Percentiles rank a stretch among this genome's conserved stretches.
Evolutionary conservation across 2,329 filamentous ascomycete species (phyloP).

Genomic region (Fusarium nurragi): DNA sequence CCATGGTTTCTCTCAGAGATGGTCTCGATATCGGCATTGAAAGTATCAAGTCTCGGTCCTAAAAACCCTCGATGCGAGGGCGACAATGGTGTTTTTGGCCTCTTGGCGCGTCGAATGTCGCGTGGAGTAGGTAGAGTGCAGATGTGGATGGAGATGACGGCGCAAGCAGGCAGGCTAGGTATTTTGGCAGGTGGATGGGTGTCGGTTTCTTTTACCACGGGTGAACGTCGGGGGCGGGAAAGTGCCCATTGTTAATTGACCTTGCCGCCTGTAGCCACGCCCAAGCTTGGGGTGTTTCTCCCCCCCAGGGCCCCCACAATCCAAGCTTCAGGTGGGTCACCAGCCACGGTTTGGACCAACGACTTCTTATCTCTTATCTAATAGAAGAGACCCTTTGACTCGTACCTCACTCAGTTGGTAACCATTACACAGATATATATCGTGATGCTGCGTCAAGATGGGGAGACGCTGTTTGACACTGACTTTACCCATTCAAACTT

Average conservation of each 20-base stretch:
- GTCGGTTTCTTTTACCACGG: constrained; percentile 23
- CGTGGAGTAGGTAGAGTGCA: constrained; percentile 32
- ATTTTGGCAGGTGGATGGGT: constrained; percentile 42
- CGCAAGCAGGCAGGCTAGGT: constrained; percentile 43
- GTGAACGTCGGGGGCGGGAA: constrained; percentile 39
- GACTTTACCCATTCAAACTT: constrained; percentile 2
- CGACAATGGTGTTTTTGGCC: constrained; percentile 44
- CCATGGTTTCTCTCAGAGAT: constrained; percentile 54
- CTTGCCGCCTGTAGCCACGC: constrained; percentile 18
- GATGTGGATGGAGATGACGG: constrained; percentile 28
- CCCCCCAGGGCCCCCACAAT: constrained; percentile 27
- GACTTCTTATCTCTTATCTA: constrained; percentile 29
- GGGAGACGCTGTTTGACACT: constrained; percentile 15
- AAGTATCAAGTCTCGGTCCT: constrained; percentile 22
- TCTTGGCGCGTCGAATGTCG: constrained; percentile 46
- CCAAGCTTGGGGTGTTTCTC: constrained; percentile 6
- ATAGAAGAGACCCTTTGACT: constrained; percentile 16
- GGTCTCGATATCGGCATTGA: constrained; percentile 39
- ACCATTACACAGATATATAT: constrained; percentile 23
- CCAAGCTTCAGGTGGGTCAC: constrained; percentile 19
- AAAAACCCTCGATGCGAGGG: constrained; percentile 43
- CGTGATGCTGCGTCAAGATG: constrained; percentile 26
- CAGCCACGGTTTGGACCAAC: constrained; percentile 32
- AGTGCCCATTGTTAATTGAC: not conserved
- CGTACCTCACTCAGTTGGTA: constrained; percentile 19